These are phyloP conservation scores for Colletotrichum tropicicola DNA, from an alignment of 2,329 filamentous ascomycete genomes.

Conservation along the genomic window DNA sequence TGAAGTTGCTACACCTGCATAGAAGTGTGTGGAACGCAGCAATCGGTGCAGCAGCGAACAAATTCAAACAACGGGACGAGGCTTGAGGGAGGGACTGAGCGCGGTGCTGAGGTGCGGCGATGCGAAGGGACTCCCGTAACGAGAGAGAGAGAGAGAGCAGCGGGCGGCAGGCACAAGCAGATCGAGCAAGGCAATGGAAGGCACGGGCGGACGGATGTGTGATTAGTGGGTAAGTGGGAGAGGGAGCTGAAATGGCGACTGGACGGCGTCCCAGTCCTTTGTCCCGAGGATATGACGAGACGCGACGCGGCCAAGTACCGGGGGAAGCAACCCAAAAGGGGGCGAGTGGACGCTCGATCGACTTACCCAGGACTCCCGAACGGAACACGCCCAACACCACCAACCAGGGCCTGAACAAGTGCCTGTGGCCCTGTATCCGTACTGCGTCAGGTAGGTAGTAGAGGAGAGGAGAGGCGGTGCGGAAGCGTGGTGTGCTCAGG, in stretches of 20 bases:
- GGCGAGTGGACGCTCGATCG: neutral
- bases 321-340: conserved; percentile 19
- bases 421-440: no score
- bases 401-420: no score
- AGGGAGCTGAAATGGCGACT: neutral
- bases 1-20: conserved; percentile 20
- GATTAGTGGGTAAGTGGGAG: neutral
- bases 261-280: conserved; percentile 8
- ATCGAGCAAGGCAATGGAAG: neutral
- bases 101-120: no score
- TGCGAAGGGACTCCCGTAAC: no score
- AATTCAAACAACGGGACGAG: neutral
- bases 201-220: neutral
- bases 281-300: conserved; percentile 25
- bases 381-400: no score
- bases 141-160: no score
- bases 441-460: no score
- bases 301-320: conserved; percentile 19
- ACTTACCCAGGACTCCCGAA: neutral
- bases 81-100: neutral
- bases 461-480: no score
- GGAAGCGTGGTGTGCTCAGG: no score
- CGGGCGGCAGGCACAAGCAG: no score
- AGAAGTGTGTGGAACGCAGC: conserved; percentile 16
- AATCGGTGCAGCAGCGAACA: neutral